A percentile compares a stretch with the other conserved stretches of the same genome.
Evolutionary conservation across 1,139 yeast species (phyloP).

Genomic region (Debaryomyces sp.): DNA sequence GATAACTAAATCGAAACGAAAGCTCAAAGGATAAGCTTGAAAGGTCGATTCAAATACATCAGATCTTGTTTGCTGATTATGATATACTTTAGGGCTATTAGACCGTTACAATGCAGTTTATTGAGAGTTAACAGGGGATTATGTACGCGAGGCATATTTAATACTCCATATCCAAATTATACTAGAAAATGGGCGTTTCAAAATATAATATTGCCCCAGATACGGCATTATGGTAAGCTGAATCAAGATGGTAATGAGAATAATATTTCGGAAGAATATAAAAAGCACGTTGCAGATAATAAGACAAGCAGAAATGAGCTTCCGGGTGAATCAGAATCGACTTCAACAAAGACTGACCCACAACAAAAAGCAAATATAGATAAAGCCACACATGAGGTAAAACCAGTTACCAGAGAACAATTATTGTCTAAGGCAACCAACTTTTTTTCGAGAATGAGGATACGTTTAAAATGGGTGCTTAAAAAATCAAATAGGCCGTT

Average conservation of each 20-base stretch:
- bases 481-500: slow-evolving; percentile 62
- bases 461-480: slow-evolving; percentile 71
- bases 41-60: neutral
- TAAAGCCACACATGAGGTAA: neutral
- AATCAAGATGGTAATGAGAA: neutral
- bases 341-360: neutral
- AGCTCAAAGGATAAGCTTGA: neutral
- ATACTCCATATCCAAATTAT: neutral
- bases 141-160: neutral
- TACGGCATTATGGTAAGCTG: neutral
- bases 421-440: slow-evolving; percentile 55
- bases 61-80: neutral
- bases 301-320: neutral
- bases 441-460: slow-evolving; percentile 50
- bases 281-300: too few species aligned
- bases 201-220: neutral
- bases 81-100: neutral
- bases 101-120: neutral
- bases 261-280: neutral
- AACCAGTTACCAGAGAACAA: slow-evolving; percentile 45
- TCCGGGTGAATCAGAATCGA: neutral
- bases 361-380: slow-evolving; percentile 7
- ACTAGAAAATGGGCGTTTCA: neutral
- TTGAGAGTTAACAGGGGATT: neutral
- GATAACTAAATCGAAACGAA: neutral